Evolutionary conservation across 306 rosid genomes (phyloP), one percentile per base, ranked within the genome.

Genomic region (Lathyrus sativus): DNA sequence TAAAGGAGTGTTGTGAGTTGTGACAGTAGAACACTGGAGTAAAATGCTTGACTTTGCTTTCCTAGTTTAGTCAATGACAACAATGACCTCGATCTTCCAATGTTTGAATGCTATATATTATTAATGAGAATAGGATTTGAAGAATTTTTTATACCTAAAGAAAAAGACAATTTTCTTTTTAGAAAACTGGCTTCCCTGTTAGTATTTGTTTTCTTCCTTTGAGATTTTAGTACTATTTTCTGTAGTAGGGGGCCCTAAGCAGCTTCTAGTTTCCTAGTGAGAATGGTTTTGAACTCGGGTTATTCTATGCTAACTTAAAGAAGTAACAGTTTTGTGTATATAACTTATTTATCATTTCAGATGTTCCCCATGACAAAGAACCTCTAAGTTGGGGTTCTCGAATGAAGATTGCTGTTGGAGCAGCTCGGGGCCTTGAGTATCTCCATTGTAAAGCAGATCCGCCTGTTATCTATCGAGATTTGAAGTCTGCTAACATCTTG

Each of bases 401-500:
- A 61, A 90, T 93, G 71, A 93, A 86, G 83, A 83, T 93, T 76
- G 98, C 98, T 69, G 85, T 82, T 43, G 90, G 91, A 66, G 87
- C 97, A 46, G 98, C 98, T 4, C 86, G 84, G 43, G 98, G 98
- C 56, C 86, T 93, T 0, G 96, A 93, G 79, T 90, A 93, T 84
- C 97, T 90, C 78, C 98, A 93, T 62, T 83, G 93, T 78, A 88
- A 80, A 85, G 96, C 99, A 24, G 87, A 85, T 70, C 97, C 97
- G 2, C 97, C 99, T 28, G 97, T 95, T 53, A 95, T 95, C 61
- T 90, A 95, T 67, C 87, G 97, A 4, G 99, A 95, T 89, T 78
- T 95, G 84, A 95, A 95, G 71, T 90, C 99, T 33, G 90, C 96
- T 2, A 95, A 95, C 77, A 90, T 95, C 82, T 79, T 95, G 50